Percentiles rank a stretch among this genome's conserved stretches.
These are phyloP conservation scores for Paraphoma sp. DNA, from an alignment of 2,329 filamentous ascomycete species.

Conservation along the genomic window DNA sequence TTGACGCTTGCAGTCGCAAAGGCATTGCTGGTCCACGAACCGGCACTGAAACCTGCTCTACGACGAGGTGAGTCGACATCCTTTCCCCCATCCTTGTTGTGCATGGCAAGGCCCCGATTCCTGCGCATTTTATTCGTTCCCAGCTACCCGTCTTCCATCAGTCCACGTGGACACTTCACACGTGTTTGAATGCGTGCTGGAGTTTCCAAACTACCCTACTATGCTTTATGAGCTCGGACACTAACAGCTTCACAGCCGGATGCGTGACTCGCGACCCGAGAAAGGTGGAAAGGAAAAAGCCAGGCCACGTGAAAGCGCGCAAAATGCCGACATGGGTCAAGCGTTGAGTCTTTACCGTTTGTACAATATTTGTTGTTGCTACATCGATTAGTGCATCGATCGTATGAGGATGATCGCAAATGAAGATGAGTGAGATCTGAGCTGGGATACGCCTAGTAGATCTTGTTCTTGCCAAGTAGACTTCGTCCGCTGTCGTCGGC, in stretches of 20 bases:
- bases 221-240: conserved; percentile 23
- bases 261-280: conserved; percentile 90
- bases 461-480: background rate
- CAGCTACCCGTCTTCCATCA: background rate
- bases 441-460: background rate
- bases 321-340: conserved; percentile 99
- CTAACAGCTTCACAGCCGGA: conserved; percentile 72
- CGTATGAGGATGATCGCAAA: background rate
- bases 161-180: conserved; percentile 7
- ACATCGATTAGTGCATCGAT: background rate
- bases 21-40: conserved; percentile 88
- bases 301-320: conserved; percentile 92
- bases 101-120: background rate
- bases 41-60: conserved; percentile 84
- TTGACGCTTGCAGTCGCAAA: conserved; percentile 89
- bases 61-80: conserved; percentile 75
- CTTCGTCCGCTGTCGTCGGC: background rate
- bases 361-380: conserved; percentile 29
- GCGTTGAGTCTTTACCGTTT: conserved; percentile 56
- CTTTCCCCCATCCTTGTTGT: conserved; percentile 2
- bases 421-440: background rate
- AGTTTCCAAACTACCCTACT: conserved; percentile 8
- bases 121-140: background rate
- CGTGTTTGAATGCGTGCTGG: conserved; percentile 10
- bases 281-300: conserved; percentile 97